Conservation (phyloP, 768 basidiomycete species). For the Serendipita vermifera region DNA sequence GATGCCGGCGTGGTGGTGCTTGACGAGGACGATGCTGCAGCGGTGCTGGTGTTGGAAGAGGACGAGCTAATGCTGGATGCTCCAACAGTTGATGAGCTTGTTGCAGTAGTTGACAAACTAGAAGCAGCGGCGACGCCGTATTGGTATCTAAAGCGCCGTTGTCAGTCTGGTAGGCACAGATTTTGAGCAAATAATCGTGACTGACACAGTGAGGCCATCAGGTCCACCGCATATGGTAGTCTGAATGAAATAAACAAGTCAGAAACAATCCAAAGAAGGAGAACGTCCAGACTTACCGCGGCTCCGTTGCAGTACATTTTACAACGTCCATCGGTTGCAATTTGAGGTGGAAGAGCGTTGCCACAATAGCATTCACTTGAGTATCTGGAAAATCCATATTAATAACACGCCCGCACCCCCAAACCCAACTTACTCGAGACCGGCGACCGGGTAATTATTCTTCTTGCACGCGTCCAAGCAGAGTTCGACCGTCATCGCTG, state of each 20-base stretch:
- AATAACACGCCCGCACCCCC: conserved; percentile 10
- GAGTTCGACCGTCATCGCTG: conserved; percentile 3
- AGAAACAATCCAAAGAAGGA: not conserved
- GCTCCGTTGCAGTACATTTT: too few species aligned
- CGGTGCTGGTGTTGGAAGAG: not conserved
- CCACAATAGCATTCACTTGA: too few species aligned
- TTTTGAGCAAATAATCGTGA: not conserved
- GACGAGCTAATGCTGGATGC: not conserved
- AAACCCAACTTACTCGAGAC: conserved; percentile 3
- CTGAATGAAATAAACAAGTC: not conserved
- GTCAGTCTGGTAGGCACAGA: not conserved
- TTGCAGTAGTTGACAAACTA: not conserved
- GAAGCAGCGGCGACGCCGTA: not conserved
- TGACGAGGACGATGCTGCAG: not conserved
- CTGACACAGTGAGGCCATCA: not conserved
- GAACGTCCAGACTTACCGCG: not conserved
- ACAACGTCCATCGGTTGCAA: too few species aligned
- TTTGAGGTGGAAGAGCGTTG: too few species aligned
- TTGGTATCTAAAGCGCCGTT: not conserved
- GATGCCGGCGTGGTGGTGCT: not conserved
- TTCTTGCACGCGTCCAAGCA: not conserved
- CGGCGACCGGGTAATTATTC: conserved; percentile 2
- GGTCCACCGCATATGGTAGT: not conserved
- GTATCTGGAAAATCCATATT: too few species aligned
- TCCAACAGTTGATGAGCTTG: not conserved